A percentile compares a stretch with the other conserved stretches of the same genome.
These are phyloP conservation scores for Aspergillus sp. DNA, from an alignment of 2,329 filamentous ascomycete genomes.

Conservation along the genomic window DNA sequence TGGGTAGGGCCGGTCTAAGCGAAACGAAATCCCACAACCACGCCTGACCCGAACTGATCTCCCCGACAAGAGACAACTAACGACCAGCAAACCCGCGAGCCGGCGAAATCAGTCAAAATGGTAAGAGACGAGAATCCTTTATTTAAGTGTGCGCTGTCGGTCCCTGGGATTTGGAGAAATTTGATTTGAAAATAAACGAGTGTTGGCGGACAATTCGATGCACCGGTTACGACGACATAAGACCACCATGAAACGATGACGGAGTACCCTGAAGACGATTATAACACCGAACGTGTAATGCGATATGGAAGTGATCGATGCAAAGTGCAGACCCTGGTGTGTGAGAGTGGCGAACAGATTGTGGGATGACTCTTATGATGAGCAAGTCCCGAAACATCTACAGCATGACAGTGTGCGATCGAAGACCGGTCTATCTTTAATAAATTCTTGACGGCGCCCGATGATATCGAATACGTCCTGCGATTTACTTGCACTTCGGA, in stretches of 20 bases:
- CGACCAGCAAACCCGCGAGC: conserved; percentile 43
- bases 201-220: conserved; percentile 1
- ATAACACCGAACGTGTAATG: background rate
- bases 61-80: conserved; percentile 42
- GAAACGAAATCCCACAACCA: conserved; percentile 47
- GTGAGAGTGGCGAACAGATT: background rate
- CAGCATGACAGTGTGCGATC: background rate
- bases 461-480: background rate
- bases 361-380: background rate
- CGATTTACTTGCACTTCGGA: background rate
- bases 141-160: conserved; percentile 22
- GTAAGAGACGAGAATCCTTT: conserved; percentile 34
- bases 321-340: background rate
- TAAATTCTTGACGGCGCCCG: background rate
- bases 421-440: background rate
- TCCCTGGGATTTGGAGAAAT: conserved; percentile 25
- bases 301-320: background rate
- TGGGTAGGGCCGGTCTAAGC: conserved; percentile 42
- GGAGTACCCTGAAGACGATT: background rate
- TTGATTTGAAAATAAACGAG: conserved; percentile 9
- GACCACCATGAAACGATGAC: background rate
- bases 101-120: conserved; percentile 50
- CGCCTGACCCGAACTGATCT: conserved; percentile 32
- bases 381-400: background rate
- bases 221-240: background rate